phyloP scores from a whole-genome alignment of 2,329 filamentous ascomycete genomes.

The Cladosporium sp. region DNA sequence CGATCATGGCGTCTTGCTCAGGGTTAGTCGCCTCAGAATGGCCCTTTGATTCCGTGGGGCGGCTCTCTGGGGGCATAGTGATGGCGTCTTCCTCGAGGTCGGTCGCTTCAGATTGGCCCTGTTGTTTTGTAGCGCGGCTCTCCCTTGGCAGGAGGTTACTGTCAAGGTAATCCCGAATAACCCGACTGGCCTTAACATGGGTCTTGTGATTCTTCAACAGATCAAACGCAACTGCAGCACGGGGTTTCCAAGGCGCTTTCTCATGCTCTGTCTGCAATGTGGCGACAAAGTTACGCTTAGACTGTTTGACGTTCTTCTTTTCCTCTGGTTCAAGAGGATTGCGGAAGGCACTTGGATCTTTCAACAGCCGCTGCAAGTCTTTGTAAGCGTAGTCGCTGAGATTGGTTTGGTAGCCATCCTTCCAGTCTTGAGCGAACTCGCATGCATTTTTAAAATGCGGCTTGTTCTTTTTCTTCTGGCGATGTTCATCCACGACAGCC shows the following conservation, averaged over 20 bases:
- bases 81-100: not conserved
- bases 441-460: not conserved
- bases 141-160: not conserved
- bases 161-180: not conserved
- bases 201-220: constrained; percentile 1
- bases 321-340: not conserved
- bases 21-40: not conserved
- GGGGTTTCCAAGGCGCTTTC: constrained; percentile 4
- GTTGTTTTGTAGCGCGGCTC: too few species aligned
- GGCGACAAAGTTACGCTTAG: not conserved
- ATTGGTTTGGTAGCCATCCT: not conserved
- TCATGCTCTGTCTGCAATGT: not conserved
- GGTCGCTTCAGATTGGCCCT: not conserved
- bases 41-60: too few species aligned
- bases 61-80: not conserved
- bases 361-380: not conserved
- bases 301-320: not conserved
- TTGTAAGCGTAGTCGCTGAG: constrained; percentile 1
- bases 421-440: not conserved
- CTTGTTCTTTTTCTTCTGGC: not conserved
- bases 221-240: not conserved
- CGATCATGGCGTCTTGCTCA: not conserved
- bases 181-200: not conserved
- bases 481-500: not conserved
- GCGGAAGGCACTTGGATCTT: not conserved